Evolutionary conservation across 116 monocot genomes (phyloP).

Genomic region (Posidonia oceanica): DNA sequence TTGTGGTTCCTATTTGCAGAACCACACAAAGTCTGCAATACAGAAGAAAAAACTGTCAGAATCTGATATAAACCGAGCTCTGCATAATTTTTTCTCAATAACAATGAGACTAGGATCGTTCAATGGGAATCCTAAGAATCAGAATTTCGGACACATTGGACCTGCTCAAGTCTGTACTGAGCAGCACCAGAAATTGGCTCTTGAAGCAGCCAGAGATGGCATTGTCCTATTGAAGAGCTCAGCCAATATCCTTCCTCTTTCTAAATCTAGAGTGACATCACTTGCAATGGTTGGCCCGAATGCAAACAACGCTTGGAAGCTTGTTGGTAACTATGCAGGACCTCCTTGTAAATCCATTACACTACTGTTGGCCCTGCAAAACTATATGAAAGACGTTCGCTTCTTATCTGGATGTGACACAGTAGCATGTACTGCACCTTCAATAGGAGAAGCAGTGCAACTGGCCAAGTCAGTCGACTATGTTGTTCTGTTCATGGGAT

Average conservation of each 20-base stretch:
- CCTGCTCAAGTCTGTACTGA: constrained; percentile 49
- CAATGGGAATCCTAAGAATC: constrained; percentile 51
- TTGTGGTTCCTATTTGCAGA: constrained; percentile 71
- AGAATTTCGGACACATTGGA: constrained; percentile 35
- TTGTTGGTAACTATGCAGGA: constrained; percentile 78
- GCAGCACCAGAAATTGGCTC: constrained; percentile 60
- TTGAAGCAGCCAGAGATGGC: constrained; percentile 67
- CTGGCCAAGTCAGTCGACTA: constrained; percentile 62
- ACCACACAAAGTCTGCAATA: constrained; percentile 35
- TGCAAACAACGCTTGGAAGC: constrained; percentile 37
- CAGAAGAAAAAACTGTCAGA: constrained; percentile 51
- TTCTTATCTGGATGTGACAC: constrained; percentile 48
- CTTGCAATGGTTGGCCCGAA: constrained; percentile 76
- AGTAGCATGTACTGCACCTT: constrained; percentile 29
- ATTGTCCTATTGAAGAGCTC: constrained; percentile 83
- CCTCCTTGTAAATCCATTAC: constrained; percentile 49
- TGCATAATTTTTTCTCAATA: constrained; percentile 70
- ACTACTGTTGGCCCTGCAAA: constrained; percentile 44
- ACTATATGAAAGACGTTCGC: constrained; percentile 30
- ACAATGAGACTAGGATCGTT: constrained; percentile 88
- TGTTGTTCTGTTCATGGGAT: constrained; percentile 79
- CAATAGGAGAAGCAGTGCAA: constrained; percentile 38
- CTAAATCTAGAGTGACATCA: constrained; percentile 30
- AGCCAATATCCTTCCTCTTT: constrained; percentile 42
- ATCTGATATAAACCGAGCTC: constrained; percentile 62